These are phyloP conservation scores for Kondoa malvinella DNA, from an alignment of 768 basidiomycete genomes.

Conservation along the genomic window DNA sequence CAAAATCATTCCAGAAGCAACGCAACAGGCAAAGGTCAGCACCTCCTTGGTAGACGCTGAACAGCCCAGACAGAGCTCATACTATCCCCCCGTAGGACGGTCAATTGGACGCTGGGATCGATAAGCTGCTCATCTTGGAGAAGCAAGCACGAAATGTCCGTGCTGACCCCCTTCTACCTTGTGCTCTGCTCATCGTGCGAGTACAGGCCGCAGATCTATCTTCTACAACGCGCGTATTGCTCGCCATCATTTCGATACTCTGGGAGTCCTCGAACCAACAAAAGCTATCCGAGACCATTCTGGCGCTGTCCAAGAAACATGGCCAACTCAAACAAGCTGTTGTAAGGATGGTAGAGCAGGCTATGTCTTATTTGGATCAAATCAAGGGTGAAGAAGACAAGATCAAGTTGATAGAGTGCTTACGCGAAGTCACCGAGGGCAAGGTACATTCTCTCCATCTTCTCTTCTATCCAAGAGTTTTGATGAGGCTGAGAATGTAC, in stretches of 20 bases:
- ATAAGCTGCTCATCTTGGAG: slow-evolving; percentile 73
- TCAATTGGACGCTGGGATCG: slow-evolving; percentile 36
- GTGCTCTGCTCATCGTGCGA: no score
- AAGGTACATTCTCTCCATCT: slow-evolving; percentile 45
- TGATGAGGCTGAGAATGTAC: not conserved
- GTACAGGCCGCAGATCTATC: slow-evolving; percentile 55
- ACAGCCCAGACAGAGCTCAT: not conserved
- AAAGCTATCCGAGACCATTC: slow-evolving; percentile 38
- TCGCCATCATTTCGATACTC: slow-evolving; percentile 51
- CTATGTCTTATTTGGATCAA: slow-evolving; percentile 63
- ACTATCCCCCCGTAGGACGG: slow-evolving; percentile 1
- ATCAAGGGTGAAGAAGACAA: slow-evolving; percentile 59
- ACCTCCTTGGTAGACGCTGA: not conserved
- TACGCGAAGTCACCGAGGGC: slow-evolving; percentile 84
- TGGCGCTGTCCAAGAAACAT: slow-evolving; percentile 75
- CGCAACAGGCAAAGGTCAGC: not conserved
- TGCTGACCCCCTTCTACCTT: slow-evolving; percentile 9
- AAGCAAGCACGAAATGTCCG: slow-evolving; percentile 90
- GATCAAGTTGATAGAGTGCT: slow-evolving; percentile 73
- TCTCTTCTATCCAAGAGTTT: not conserved
- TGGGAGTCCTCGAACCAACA: slow-evolving; percentile 50
- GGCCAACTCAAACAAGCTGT: slow-evolving; percentile 83
- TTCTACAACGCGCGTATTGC: slow-evolving; percentile 76
- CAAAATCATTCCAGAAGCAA: not conserved
- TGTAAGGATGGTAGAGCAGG: slow-evolving; percentile 76